Base-by-base conservation (phyloP, 2,329 filamentous ascomycete genomes). In the Arachnopeziza araneosa region DNA sequence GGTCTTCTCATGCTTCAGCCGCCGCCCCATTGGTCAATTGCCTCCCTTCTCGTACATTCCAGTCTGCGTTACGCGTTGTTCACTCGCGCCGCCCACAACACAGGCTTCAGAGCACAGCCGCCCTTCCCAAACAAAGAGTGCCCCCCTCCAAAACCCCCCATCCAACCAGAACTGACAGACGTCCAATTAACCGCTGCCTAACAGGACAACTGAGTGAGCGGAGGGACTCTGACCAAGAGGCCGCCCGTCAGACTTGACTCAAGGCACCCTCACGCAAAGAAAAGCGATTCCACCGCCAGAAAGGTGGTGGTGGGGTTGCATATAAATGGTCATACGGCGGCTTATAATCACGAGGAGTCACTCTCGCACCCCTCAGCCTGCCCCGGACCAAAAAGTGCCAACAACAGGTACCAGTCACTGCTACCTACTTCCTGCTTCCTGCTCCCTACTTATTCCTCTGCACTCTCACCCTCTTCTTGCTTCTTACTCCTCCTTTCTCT, bases 311-410 rank as follows among this genome's bases (percentile, higher is more conserved):
- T n/a, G n/a, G n/a, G 52, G 52, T 54, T 30, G 23, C 50, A 24
- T 17, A 22, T 52, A 2, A 30, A 30, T 59, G 61, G 63, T 67
- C 65, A 65, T 67, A 62, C 63, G 60, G 64, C 63, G 60, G 60
- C 64, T 64, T 62, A 61, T 59, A 52, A 63, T 65, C 63, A 66
- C 64, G 64, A 66, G 64, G 57, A 63, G 60, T 66, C 64, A 64
- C 63, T 56, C 52, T 60, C 53, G 44, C 26, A 32, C 55, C 23
- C 50, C 51, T 57, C 51, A 44, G n/a, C 53, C 22, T 55, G 50
- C 50, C n/a, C n/a, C 24, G 17, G 21, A 24, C 24, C 30, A 21
- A 32, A 14, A 36, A 52, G 23, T 56, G 48, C 17, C 56, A 24
- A 57, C 56, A 24, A 57, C 51, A 24, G 23, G 19, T 50, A 22